These are phyloP conservation scores for Kluyveromyces marxianus DNA, from an alignment of 1,139 yeast genomes.

Conservation along the genomic window DNA sequence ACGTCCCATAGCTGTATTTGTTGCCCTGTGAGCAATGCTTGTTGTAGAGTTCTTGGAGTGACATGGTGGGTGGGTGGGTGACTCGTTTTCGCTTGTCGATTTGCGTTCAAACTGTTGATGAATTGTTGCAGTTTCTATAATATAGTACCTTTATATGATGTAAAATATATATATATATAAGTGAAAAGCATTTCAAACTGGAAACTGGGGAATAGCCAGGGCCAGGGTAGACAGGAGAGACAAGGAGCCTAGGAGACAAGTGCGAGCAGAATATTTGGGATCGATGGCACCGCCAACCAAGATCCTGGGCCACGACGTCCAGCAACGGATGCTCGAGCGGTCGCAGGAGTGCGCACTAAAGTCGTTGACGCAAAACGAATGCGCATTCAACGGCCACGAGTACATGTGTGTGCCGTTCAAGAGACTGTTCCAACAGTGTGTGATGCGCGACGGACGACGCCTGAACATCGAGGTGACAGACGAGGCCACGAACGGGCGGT, in stretches of 20 bases:
- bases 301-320: constrained; percentile 21
- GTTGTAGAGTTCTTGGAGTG: constrained; percentile 7
- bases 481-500: neutral
- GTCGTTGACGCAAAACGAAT: constrained; percentile 29
- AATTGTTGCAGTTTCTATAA: too few species aligned
- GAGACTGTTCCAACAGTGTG: constrained; percentile 44
- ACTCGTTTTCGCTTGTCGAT: neutral
- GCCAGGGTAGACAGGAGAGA: neutral
- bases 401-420: constrained; percentile 50
- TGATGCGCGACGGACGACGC: constrained; percentile 25
- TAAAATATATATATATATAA: too few species aligned
- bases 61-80: neutral
- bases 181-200: neutral
- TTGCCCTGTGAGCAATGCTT: constrained; percentile 32
- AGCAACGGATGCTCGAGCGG: constrained; percentile 11
- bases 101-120: too few species aligned
- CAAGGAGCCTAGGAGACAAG: neutral
- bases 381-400: constrained; percentile 31
- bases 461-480: constrained; percentile 21
- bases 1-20: constrained; percentile 76
- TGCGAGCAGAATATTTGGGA: neutral
- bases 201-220: neutral
- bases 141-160: too few species aligned
- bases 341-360: constrained; percentile 19
- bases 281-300: constrained; percentile 34